phyloP scores from a whole-genome alignment of 2,329 filamentous ascomycete species.

The Aureobasidium sp. region DNA sequence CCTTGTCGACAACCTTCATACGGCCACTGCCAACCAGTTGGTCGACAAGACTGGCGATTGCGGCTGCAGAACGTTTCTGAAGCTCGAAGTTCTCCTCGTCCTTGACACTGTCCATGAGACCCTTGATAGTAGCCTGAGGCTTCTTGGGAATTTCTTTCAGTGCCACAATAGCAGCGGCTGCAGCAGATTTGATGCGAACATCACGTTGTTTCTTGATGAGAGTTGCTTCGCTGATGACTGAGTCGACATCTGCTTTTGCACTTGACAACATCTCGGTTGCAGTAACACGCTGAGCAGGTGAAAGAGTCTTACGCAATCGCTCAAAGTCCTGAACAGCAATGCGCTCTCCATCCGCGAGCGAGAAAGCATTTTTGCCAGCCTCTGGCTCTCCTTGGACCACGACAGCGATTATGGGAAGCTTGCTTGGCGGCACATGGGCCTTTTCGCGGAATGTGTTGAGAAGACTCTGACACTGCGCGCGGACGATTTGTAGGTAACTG shows the following conservation, averaged over 20 bases:
- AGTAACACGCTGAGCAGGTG: conserved; percentile 79
- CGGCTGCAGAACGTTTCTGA: conserved; percentile 77
- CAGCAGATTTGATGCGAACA: conserved; percentile 75
- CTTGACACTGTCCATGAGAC: conserved; percentile 97
- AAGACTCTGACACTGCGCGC: conserved; percentile 85
- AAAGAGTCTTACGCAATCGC: conserved; percentile 77
- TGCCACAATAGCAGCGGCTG: conserved; percentile 82
- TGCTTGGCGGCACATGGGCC: conserved; percentile 68
- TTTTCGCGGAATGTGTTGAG: conserved; percentile 88
- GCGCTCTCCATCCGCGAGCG: conserved; percentile 78
- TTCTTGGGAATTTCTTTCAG: conserved; percentile 87
- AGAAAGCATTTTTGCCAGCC: conserved; percentile 88
- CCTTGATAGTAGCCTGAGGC: conserved; percentile 85
- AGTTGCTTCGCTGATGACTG: conserved; percentile 73
- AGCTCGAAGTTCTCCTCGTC: conserved; percentile 85
- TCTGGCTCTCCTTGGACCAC: conserved; percentile 90
- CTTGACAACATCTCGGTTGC: conserved; percentile 72
- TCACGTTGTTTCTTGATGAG: conserved; percentile 74
- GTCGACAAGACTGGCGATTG: conserved; percentile 78
- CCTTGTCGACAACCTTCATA: conserved; percentile 83
- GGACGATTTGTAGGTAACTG: conserved; percentile 79
- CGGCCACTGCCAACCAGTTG: conserved; percentile 76
- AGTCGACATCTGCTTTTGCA: conserved; percentile 61
- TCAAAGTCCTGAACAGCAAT: conserved; percentile 82
- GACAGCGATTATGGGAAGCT: conserved; percentile 74